Base-by-base conservation (phyloP, 257 asterid genomes). In the Henckelia pumila region DNA sequence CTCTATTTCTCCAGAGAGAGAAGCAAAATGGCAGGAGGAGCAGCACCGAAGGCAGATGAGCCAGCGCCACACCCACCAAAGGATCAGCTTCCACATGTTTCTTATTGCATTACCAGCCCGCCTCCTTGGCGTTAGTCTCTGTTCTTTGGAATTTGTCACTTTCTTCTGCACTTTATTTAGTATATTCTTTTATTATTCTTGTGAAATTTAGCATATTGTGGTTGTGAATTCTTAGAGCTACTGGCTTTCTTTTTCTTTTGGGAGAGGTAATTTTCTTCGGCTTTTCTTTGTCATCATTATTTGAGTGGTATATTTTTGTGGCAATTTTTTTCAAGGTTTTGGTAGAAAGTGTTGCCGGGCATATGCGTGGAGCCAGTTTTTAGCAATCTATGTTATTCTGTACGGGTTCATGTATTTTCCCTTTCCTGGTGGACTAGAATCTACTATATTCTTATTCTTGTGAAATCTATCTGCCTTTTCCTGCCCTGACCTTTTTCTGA, bases 31-130 rank as follows among this genome's bases (percentile, higher is more conserved):
- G 84, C 94, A 49, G 80, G 78, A 19, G 77, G 75, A 69, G 74
- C 72, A 19, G 78, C 72, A 23, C 35, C 75, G 14, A 84, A 83
- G 79, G 72, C 79, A 21, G 97, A 81, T 44, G 97, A 88, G 33
- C 97, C 96, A 47, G 70, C 91, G 23, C 70, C 95, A 21, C 96
- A 91, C 23, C 89, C 78, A 40, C 94, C 93, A 13, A 88, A 91
- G 67, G 97, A 90, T 73, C 96, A 90, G 79, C 96, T 90, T 77
- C 91, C 92, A 23, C 75, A 76, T 80, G 96, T 90, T 80, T 82
- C 89, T 50, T 90, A 80, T 86, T 90, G 97, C 97, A 90, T 90
- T 68, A 84, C 92, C n/a, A 90, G 97, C 74, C 95, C 95, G 74
- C 97, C 96, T 72, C 96, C 96, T 63, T 90, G 97, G 97, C 96